Base-by-base conservation (phyloP, 2,329 filamentous ascomycete genomes). In the Pseudogymnoascus sp. region DNA sequence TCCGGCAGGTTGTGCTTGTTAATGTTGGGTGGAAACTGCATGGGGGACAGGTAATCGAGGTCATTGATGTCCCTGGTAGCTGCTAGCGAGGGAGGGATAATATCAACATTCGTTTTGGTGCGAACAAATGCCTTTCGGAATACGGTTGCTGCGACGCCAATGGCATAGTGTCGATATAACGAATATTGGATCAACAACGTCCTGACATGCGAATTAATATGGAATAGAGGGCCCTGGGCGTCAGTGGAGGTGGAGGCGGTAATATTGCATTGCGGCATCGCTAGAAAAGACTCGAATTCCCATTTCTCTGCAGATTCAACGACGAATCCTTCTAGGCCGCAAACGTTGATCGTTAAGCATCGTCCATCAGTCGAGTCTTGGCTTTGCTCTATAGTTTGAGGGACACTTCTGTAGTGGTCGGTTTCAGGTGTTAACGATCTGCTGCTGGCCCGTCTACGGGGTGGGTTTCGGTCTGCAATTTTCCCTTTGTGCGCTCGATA, bases 161-260 rank as follows among this genome's bases (percentile, higher is more conserved):
- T 82, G 0, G 93, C 89, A 72, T 97, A 99, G 72, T 96, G 93
- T 3, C 93, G 88, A 74, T 96, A 96, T 0, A 99, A 82, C 0
- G 96, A 99, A 72, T 98, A 98, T 60, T 96, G 89, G 6, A 96
- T 72, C 65, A 90, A 85, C 1, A 99, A 77, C 5, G 89, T 91
- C 68, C 89, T 89, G 19, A 95, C 83, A 61, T 89, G 85, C 0
- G 91, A 89, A 68, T 96, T 91, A 46, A 98, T 77, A 72, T 98
- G 91, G 71, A 97, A 90, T 5, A 96, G 82, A 0, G 92, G 90
- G 0, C 93, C 93, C 70, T 96, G 90, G 31, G 85, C 85, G 74
- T 99, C 95, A 67, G 90, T 96, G 3, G 87, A 82, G 0, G 95
- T 96, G 28, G 89, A 91, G 63, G 98, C 83, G 1, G 90, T 89